A percentile compares a stretch with the other conserved stretches of the same genome.
Conservation (phyloP, 2,329 filamentous ascomycete species). For the Pestalotiopsis sp. region DNA sequence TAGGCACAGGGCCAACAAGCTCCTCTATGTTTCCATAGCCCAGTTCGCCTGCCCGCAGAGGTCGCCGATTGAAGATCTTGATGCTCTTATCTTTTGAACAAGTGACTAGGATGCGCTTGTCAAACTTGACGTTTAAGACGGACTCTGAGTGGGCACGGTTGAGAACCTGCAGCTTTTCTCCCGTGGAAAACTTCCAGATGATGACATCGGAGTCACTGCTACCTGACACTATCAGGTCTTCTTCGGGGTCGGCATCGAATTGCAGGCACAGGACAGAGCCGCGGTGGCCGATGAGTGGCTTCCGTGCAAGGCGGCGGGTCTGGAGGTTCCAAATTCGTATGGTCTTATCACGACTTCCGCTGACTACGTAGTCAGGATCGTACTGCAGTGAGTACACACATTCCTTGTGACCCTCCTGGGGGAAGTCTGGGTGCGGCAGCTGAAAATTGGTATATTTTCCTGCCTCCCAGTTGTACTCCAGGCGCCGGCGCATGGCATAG, state of each 20-base stretch:
- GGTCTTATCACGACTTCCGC: conserved; percentile 85
- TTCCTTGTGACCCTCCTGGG: conserved; percentile 82
- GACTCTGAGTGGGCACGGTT: conserved; percentile 81
- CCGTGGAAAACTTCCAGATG: conserved; percentile 91
- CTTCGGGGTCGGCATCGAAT: conserved; percentile 83
- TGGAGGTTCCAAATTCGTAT: conserved; percentile 89
- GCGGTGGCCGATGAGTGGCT: conserved; percentile 73
- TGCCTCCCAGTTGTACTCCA: conserved; percentile 90
- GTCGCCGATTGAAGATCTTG: conserved; percentile 87
- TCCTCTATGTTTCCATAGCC: conserved; percentile 47
- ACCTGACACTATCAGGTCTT: conserved; percentile 92
- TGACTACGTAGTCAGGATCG: conserved; percentile 81
- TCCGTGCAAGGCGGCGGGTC: conserved; percentile 72
- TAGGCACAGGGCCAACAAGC: conserved; percentile 52
- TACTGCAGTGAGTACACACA: conserved; percentile 97
- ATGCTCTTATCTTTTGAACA: conserved; percentile 98
- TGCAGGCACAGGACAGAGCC: conserved; percentile 94
- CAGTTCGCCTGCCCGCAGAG: conserved; percentile 60
- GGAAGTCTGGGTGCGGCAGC: conserved; percentile 79
- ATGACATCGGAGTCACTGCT: conserved; percentile 92
- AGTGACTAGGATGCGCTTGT: conserved; percentile 87
- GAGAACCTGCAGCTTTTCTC: conserved; percentile 76
- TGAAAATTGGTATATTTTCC: conserved; percentile 85
- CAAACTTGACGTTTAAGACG: conserved; percentile 90
- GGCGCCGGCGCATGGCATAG: conserved; percentile 79